Percentiles rank a stretch among this genome's conserved stretches.
Evolutionary conservation across 192 early-diverging fungal genomes (phyloP).

Genomic region (Backusella sp.): DNA sequence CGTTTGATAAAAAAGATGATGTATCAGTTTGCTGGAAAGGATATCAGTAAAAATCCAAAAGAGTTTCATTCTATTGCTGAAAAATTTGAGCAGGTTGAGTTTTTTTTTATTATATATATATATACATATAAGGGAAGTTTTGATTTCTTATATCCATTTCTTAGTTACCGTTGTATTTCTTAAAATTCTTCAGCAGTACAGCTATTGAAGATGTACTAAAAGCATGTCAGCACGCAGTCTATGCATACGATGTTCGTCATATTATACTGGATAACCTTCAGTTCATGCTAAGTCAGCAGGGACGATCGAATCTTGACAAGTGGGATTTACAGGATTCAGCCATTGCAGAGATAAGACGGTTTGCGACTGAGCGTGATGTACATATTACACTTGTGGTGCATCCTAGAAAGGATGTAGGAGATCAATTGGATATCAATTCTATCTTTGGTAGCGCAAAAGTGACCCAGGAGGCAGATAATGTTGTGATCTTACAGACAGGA

Average conservation of each 20-base stretch:
- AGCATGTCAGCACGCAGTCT: slow-evolving; percentile 65
- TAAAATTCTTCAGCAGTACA: slow-evolving; percentile 76
- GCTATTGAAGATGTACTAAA: slow-evolving; percentile 59
- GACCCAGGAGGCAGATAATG: slow-evolving; percentile 78
- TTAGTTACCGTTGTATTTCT: slow-evolving; percentile 67
- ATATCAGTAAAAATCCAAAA: slow-evolving; percentile 44
- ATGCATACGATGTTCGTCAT: slow-evolving; percentile 70
- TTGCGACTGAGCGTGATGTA: slow-evolving; percentile 67
- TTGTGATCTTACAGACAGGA: slow-evolving; percentile 58
- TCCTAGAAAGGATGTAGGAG: slow-evolving; percentile 60
- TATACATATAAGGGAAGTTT: not conserved
- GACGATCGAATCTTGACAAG: slow-evolving; percentile 51
- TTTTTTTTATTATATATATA: not conserved
- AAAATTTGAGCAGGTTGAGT: slow-evolving; percentile 56
- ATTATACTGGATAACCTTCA: slow-evolving; percentile 75
- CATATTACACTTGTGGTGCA: slow-evolving; percentile 75
- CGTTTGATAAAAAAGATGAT: slow-evolving; percentile 68
- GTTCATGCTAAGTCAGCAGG: slow-evolving; percentile 73
- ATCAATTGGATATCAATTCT: slow-evolving; percentile 62
- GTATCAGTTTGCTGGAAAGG: slow-evolving; percentile 59
- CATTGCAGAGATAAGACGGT: slow-evolving; percentile 57
- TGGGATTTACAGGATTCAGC: slow-evolving; percentile 71
- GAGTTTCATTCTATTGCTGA: slow-evolving; percentile 60
- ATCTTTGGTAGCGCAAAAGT: slow-evolving; percentile 74
- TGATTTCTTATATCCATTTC: not conserved